phyloP scores from a whole-genome alignment of 1,284 basidiomycete genomes.

The Vanrija sp. region DNA sequence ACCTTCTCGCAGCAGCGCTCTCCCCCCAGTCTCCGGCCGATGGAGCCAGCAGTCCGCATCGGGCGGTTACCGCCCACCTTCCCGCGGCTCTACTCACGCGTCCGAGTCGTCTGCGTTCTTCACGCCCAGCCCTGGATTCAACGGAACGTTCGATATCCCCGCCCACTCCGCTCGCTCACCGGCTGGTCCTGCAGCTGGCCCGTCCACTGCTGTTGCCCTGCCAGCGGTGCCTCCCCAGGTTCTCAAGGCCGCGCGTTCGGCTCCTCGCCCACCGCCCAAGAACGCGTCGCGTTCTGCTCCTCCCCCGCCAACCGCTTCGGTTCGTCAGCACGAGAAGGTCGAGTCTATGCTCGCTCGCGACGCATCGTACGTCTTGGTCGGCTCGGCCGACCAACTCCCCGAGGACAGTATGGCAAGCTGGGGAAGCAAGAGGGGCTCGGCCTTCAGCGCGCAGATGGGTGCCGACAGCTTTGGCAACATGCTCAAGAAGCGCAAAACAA shows the following conservation, averaged over 20 bases:
- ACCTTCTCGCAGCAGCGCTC: slow-evolving; percentile 12
- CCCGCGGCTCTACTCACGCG: slow-evolving; percentile 10
- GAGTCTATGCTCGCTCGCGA: slow-evolving; percentile 38
- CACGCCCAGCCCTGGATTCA: slow-evolving; percentile 12
- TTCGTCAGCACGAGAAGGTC: slow-evolving; percentile 9
- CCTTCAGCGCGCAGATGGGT: slow-evolving; percentile 25
- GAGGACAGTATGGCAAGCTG: slow-evolving; percentile 25
- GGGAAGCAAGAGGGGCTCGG: slow-evolving; percentile 27
- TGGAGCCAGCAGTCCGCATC: slow-evolving; percentile 13
- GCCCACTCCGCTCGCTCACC: too few species aligned
- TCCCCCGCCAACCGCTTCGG: not conserved
- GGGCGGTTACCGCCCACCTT: slow-evolving; percentile 12
- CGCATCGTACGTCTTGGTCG: slow-evolving; percentile 44
- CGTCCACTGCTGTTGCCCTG: not conserved
- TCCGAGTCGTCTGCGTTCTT: slow-evolving; percentile 18
- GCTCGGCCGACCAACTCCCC: slow-evolving; percentile 26
- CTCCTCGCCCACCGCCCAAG: slow-evolving; percentile 17
- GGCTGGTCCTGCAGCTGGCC: too few species aligned
- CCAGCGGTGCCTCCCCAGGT: not conserved
- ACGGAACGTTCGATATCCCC: not conserved
- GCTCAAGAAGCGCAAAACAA: slow-evolving; percentile 45
- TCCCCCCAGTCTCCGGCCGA: slow-evolving; percentile 16
- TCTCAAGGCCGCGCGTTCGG: slow-evolving; percentile 2
- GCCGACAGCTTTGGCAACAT: slow-evolving; percentile 41
- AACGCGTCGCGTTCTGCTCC: slow-evolving; percentile 19